Evolutionary conservation across 345 rosid genomes (phyloP).

Genomic region (Syzygium aqueum): DNA sequence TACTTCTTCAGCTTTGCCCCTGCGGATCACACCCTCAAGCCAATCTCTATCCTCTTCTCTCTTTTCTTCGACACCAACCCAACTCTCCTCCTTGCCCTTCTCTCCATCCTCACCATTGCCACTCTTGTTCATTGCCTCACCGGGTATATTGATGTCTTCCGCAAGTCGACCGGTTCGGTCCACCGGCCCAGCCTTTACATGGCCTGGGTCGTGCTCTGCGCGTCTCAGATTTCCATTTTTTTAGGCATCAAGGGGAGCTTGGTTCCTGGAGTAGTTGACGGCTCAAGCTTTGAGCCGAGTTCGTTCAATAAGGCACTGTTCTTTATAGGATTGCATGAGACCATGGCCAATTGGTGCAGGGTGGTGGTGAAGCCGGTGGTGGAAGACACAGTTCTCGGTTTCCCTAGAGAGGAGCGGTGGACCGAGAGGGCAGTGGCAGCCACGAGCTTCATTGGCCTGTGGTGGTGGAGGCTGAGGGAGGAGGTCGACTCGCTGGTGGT

Average conservation of each 20-base stretch:
- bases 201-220: constrained; percentile 11
- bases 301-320: not conserved
- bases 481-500: constrained; percentile 12
- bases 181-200: not conserved
- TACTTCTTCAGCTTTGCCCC: constrained; percentile 3
- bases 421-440: constrained; percentile 2
- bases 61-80: constrained; percentile 10
- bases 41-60: not conserved
- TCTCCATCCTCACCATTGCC: constrained; percentile 7
- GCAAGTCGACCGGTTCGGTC: not conserved
- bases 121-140: constrained; percentile 10
- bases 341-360: constrained; percentile 14
- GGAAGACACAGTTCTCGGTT: constrained; percentile 9
- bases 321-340: constrained; percentile 13
- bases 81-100: constrained; percentile 11
- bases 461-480: constrained; percentile 24
- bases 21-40: not conserved
- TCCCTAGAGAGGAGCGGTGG: constrained; percentile 15
- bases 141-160: not conserved
- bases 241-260: constrained; percentile 6
- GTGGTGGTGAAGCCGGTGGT: constrained; percentile 17
- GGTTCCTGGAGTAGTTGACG: constrained; percentile 1
- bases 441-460: constrained; percentile 5
- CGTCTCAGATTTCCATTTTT: constrained; percentile 3
- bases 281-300: not conserved